Base-by-base conservation (phyloP, 805 yeast species). In the Wickerhamia fluorescens region DNA sequence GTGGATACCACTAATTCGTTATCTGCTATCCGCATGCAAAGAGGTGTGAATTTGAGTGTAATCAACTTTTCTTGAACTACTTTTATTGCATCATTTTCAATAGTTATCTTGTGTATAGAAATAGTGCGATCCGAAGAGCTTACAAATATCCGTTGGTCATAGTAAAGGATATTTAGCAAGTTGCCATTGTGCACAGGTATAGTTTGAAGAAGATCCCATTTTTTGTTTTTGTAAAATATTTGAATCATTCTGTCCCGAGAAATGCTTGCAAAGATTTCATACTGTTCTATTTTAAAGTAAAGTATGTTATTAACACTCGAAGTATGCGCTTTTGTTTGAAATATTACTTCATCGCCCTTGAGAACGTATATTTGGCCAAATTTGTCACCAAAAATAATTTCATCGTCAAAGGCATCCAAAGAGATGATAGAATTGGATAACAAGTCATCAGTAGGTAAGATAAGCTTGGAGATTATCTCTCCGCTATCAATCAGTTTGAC, bases 211-310 rank as follows among this genome's bases (percentile, higher is more conserved):
- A 80, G 50, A 4, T 54, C 61, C 83, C 84, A 78, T 0, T 38
- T 26, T 2, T 36, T 31, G 1, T 29, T 38, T 26, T 49, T 53
- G 9, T 45, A 42, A 34, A 72, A 73, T 0, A 77, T 44, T 44
- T 78, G 85, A 17, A 78, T 66, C 61, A 76, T 78, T 29, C 85
- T 45, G 44, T 78, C 85, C 23, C 84, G 51, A 2, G 80, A 71
- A 16, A 70, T 67, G 22, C 73, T 65, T 12, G 64, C 61, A 4
- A 68, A 42, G 26, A 68, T 57, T 20, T 53, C 42, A n/a, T 20
- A 15, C 0, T 37, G 35, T 0, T 37, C 53, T 4, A 54, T 31
- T 24, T 48, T 42, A 31, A 69, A 67, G 28, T 47, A 53, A 1
- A 48, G 31, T 2, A 73, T 41, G 24, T 67, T 75, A 34, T 70